Conservation (phyloP, 139 green algal species). For the Astrephomene gubernaculifera region DNA sequence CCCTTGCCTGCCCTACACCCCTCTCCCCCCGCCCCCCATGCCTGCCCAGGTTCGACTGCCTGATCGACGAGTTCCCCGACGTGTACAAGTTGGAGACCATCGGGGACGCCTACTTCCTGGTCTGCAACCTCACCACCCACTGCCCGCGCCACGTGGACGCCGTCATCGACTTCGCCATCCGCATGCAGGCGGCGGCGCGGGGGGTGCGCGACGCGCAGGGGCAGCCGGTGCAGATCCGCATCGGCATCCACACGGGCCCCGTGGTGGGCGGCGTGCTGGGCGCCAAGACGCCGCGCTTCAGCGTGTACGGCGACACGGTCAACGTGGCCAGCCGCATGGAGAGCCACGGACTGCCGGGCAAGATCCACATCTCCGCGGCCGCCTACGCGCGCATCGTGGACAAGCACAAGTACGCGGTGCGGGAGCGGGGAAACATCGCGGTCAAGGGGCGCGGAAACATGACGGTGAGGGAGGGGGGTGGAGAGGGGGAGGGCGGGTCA, state of each 20-base stretch:
- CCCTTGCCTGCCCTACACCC: background rate
- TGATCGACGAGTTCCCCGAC: constrained; percentile 27
- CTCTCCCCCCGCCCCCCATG: background rate
- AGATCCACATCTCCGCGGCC: constrained; percentile 22
- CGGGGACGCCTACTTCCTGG: constrained; percentile 28
- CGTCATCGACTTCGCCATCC: constrained; percentile 32
- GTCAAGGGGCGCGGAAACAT: constrained; percentile 36
- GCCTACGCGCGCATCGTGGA: background rate
- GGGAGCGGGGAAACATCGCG: constrained; percentile 19
- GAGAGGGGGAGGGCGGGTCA: too few relatives aligned
- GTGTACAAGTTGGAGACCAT: constrained; percentile 20
- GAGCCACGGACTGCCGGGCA: constrained; percentile 26
- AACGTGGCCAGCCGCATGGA: constrained; percentile 24
- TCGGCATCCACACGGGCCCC: constrained; percentile 27
- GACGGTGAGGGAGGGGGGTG: background rate
- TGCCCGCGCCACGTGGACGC: constrained; percentile 32
- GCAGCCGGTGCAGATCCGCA: constrained; percentile 34
- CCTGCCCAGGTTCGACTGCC: constrained; percentile 4
- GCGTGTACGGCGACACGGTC: constrained; percentile 29
- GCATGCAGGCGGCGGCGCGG: constrained; percentile 28
- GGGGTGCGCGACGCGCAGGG: background rate
- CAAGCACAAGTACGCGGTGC: background rate
- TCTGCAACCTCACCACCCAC: constrained; percentile 23
- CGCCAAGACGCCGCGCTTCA: constrained; percentile 17
- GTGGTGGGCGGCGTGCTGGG: constrained; percentile 39